Evolutionary conservation across 2,329 filamentous ascomycete species (phyloP).

Genomic region (Cryphonectria nitschkei): DNA sequence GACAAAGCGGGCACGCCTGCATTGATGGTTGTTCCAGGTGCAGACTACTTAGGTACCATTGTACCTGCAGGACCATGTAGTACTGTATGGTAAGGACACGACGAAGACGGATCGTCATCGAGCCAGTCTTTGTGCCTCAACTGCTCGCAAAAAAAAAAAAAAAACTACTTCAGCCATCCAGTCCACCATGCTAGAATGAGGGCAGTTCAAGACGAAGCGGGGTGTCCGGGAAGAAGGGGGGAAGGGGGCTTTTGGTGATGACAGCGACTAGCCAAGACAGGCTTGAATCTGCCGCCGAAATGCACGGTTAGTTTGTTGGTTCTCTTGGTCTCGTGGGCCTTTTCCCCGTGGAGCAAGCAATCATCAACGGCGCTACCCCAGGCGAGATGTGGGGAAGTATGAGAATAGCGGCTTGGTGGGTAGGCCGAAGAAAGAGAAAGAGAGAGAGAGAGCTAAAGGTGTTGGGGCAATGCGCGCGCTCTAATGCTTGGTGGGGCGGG

Average conservation of each 20-base stretch:
- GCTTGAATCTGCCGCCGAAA: neutral
- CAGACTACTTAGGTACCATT: neutral
- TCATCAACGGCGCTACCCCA: slow-evolving; percentile 19
- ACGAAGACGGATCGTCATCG: neutral
- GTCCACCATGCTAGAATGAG: neutral
- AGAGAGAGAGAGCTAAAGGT: slow-evolving; percentile 15
- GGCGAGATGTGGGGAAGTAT: slow-evolving; percentile 26
- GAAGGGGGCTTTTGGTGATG: neutral
- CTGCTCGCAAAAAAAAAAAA: neutral
- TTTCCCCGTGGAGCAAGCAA: neutral
- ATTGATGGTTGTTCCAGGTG: neutral
- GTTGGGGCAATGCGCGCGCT: neutral
- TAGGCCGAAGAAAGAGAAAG: slow-evolving; percentile 6
- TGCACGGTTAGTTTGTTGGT: neutral
- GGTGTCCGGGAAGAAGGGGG: neutral
- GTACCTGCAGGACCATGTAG: neutral
- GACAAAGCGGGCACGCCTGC: neutral
- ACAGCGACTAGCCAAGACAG: neutral
- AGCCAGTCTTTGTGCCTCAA: neutral
- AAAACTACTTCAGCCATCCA: neutral
- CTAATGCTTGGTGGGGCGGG: neutral
- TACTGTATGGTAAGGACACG: neutral
- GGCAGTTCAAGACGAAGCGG: neutral
- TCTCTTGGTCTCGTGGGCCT: slow-evolving; percentile 4
- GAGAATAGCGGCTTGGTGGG: slow-evolving; percentile 19